Base-by-base conservation (phyloP, 805 yeast genomes). In the Zygotorulaspora chibaensis region DNA sequence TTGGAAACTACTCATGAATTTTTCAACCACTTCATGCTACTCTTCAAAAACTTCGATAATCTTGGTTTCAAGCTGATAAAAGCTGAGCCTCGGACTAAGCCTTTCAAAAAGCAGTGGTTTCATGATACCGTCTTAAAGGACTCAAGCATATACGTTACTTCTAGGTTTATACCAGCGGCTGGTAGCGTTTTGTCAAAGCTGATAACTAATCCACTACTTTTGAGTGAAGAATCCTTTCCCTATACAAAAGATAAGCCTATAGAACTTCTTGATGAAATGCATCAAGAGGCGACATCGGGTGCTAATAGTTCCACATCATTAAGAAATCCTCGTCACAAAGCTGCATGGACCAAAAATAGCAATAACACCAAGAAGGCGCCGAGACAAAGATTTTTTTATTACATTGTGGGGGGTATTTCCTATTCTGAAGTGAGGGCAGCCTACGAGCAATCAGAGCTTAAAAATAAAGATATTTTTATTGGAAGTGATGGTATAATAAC, bases 341-440 rank as follows among this genome's bases (percentile, higher is more conserved):
- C 91, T 0, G 78, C 83, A 0, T 85, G 93, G 93, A 85, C 88
- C 3, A 79, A 76, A 48, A 68, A 72, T 15, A 61, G 57, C 43
- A 42, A 64, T 3, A 48, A 58, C 31, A 17, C 47, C 9, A 53
- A 47, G 17, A 38, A 38, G 13, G 69, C 68, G 2, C 70, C 72
- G 38, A 71, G 80, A 53, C 96, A 87, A 59, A 71, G 93, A 40
- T 71, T 90, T 7, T 77, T 90, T 53, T 78, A 89, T 46, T 93
- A 81, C 59, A 76, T 88, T 23, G 84, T 95, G 1, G 99, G 99
- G 17, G 99, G 98, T 8, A 66, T 86, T 16, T 87, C 98, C 0
- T 79, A 83, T 53, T 77, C 90, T 2, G 99, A 93, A 64, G 69
- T 84, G 25, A 76, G 91, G 51, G 75, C 87, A 10, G 81, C 83